Base-by-base conservation (phyloP, 768 basidiomycete species). In the Leccinellum luteum region DNA sequence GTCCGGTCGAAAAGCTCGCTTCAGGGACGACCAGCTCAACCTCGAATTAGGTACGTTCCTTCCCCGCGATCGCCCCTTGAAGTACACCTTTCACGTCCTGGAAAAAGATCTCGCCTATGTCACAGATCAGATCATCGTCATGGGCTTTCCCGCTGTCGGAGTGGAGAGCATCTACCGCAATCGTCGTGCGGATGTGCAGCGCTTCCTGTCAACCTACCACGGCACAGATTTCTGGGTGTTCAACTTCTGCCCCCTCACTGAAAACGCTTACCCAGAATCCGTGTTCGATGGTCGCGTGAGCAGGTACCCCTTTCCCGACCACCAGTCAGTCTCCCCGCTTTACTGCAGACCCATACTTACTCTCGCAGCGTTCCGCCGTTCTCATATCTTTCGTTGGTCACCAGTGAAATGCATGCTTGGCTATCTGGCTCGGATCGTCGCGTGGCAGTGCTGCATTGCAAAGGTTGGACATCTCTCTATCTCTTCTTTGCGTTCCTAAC, bases 301-400 rank as follows among this genome's bases (percentile, higher is more conserved):
- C 64, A 76, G 92, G 52, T 94, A 89, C 66, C 93, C 93, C 0
- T 94, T 92, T 67, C 93, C 93, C 21, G 93, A 95, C 67, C 93
- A 95, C 68, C 90, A 94, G 85, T 90, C 61, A 71, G 89, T 79
- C 59, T 86, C 89, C 64, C 85, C 85, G 79, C 85, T 76, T 48
- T 14, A 51, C 25, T 53, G 15, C 21, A 38, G 25, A 23, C 6
- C 50, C 21, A 51, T 25, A 8, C 58, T 60, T 10, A 60, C 21
- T 19, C 19, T 25, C 25, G 9, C 60, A 89, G 87, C 69, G 85
- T 88, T 4, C 92, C 93, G 1, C 92, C 93, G 1, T 74, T 94
- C 19, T 79, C 85, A 0, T 77, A 91, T 49, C 77, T 96, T 60
- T 81, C 88, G 19, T 78, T 94, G 12, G 81, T 85, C 6, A 85